Conservation (phyloP, 148 eudicot species). For the Polygonum aviculare region DNA sequence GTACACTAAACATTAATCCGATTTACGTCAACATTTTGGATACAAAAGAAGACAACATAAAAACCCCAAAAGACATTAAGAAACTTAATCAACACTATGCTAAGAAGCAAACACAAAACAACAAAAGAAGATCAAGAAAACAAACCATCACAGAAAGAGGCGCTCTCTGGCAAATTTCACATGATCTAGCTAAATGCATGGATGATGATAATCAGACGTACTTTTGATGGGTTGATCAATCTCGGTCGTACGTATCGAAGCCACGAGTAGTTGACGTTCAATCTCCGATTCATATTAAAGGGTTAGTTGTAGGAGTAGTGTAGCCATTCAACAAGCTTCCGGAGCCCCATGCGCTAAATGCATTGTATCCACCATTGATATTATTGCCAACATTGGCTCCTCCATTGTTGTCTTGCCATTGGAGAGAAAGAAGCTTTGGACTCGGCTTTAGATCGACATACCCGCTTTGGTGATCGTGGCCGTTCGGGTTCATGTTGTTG, state of each 20-base stretch:
- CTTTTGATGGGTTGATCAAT: neutral
- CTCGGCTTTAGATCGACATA: conserved; percentile 62
- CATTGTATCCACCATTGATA: conserved; percentile 25
- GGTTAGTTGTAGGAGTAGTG: conserved; percentile 43
- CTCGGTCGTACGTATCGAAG: neutral
- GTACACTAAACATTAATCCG: neutral
- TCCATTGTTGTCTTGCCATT: conserved; percentile 59
- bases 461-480: conserved; percentile 19
- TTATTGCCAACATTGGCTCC: conserved; percentile 20
- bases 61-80: neutral
- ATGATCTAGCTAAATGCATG: neutral
- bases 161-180: conserved; percentile 2
- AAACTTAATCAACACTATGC: neutral
- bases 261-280: neutral
- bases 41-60: neutral
- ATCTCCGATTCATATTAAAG: conserved; percentile 31
- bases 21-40: conserved; percentile 1
- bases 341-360: conserved; percentile 41
- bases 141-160: neutral
- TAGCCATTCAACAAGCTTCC: conserved; percentile 49
- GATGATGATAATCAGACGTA: neutral
- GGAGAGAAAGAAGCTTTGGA: conserved; percentile 63
- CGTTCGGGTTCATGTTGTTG: neutral
- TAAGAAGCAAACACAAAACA: neutral
- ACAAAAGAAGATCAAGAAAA: neutral